These are phyloP conservation scores for Eremothecium gossypii DNA, from an alignment of 1,139 yeast species.

Conservation along the genomic window DNA sequence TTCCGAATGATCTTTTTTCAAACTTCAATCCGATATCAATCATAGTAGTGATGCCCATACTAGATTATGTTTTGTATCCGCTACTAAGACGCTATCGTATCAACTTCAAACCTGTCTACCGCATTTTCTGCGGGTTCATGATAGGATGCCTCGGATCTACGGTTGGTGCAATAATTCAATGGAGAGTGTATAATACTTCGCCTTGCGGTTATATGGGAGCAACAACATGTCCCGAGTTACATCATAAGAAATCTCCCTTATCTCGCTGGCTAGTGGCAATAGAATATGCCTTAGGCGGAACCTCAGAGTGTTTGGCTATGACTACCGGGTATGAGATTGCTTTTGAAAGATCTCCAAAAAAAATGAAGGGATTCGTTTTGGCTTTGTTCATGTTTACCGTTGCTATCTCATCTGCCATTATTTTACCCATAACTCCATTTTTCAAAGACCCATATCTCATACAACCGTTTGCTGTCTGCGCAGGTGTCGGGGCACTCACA, in stretches of 20 bases:
- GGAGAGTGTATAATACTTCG: slow-evolving; percentile 58
- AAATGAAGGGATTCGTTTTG: slow-evolving; percentile 61
- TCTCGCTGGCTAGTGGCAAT: slow-evolving; percentile 37
- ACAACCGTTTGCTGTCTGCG: slow-evolving; percentile 47
- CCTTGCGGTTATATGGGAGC: slow-evolving; percentile 64
- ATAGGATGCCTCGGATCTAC: slow-evolving; percentile 63
- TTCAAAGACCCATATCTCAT: slow-evolving; percentile 45
- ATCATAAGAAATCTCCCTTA: slow-evolving; percentile 8
- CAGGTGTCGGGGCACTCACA: slow-evolving; percentile 37
- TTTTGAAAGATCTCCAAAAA: slow-evolving; percentile 57
- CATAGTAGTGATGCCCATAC: slow-evolving; percentile 53
- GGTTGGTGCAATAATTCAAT: slow-evolving; percentile 75
- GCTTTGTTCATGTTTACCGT: slow-evolving; percentile 53
- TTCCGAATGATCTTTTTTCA: slow-evolving; percentile 62
- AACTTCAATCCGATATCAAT: slow-evolving; percentile 63
- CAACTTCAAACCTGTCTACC: slow-evolving; percentile 61
- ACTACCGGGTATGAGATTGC: slow-evolving; percentile 65
- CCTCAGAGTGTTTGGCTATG: slow-evolving; percentile 60
- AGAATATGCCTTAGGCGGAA: slow-evolving; percentile 44
- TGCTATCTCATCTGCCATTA: slow-evolving; percentile 51
- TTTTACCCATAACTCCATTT: slow-evolving; percentile 47
- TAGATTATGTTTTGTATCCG: slow-evolving; percentile 52
- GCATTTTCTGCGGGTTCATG: slow-evolving; percentile 68
- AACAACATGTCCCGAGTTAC: slow-evolving; percentile 25
- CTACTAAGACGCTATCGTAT: slow-evolving; percentile 43